Percentiles rank a stretch among this genome's conserved stretches.
Conservation (phyloP, 192 early-diverging fungal genomes). For the Entomortierella parvispora region DNA sequence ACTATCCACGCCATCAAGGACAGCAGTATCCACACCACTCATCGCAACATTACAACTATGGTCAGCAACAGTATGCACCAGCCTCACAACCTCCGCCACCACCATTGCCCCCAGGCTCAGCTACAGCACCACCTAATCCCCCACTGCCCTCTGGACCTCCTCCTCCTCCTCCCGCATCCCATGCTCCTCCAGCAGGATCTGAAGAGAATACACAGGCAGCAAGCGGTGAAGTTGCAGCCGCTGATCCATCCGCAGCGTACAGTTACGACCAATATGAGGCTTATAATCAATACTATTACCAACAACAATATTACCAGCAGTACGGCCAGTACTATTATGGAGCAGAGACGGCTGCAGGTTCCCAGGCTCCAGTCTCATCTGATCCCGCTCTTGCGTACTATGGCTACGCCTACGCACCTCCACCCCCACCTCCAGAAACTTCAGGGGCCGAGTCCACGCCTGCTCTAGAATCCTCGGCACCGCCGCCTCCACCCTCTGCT, state of each 20-base stretch:
- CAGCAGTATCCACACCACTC: slow-evolving; percentile 8
- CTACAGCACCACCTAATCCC: slow-evolving; percentile 40
- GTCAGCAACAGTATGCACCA: slow-evolving; percentile 21
- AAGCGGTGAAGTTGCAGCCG: slow-evolving; percentile 2
- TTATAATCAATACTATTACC: slow-evolving; percentile 49
- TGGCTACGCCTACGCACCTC: slow-evolving; percentile 32
- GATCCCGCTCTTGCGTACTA: slow-evolving; percentile 49
- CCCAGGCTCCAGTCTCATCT: slow-evolving; percentile 14
- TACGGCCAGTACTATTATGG: slow-evolving; percentile 43
- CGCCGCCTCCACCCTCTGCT: slow-evolving; percentile 1
- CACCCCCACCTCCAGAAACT: slow-evolving; percentile 8
- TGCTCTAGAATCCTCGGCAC: neutral
- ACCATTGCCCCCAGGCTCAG: slow-evolving; percentile 16
- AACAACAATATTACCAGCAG: slow-evolving; percentile 50
- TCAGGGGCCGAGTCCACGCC: neutral
- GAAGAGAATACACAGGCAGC: neutral
- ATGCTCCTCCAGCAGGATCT: slow-evolving; percentile 14
- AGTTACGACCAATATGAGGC: slow-evolving; percentile 48
- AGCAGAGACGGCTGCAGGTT: neutral
- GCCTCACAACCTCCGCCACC: slow-evolving; percentile 32
- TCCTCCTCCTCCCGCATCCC: slow-evolving; percentile 28
- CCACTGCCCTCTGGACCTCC: slow-evolving; percentile 50
- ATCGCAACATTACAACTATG: slow-evolving; percentile 33
- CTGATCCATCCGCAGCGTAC: slow-evolving; percentile 17
- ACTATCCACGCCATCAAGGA: neutral